Percentiles rank a stretch among this genome's conserved stretches.
Conservation (phyloP, 1,284 basidiomycete genomes). For the Polyporus tsugae region DNA sequence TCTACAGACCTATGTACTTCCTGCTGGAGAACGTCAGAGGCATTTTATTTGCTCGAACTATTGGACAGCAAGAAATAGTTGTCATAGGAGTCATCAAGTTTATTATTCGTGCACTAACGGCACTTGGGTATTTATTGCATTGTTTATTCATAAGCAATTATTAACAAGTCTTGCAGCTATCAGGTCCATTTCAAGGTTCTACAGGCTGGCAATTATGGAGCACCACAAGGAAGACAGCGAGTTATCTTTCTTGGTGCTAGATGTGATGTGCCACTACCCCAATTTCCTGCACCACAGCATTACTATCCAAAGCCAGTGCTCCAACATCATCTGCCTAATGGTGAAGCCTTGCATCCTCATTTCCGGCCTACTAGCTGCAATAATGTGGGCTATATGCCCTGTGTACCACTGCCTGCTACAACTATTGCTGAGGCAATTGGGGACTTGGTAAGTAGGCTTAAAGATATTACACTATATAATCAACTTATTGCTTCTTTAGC, state of each 20-base stretch:
- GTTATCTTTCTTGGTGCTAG: slow-evolving; percentile 74
- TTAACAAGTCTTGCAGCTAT: slow-evolving; percentile 52
- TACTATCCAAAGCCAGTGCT: slow-evolving; percentile 43
- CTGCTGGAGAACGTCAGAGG: slow-evolving; percentile 77
- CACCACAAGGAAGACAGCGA: slow-evolving; percentile 70
- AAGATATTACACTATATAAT: background rate
- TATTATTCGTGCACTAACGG: slow-evolving; percentile 61
- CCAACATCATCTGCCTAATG: slow-evolving; percentile 50
- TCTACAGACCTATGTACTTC: slow-evolving; percentile 68
- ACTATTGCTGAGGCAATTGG: slow-evolving; percentile 70
- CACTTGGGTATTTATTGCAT: slow-evolving; percentile 60
- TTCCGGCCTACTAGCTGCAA: slow-evolving; percentile 22
- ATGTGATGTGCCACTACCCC: slow-evolving; percentile 60
- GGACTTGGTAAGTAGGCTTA: slow-evolving; percentile 66
- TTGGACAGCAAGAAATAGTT: slow-evolving; percentile 50
- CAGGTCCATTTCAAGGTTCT: slow-evolving; percentile 71
- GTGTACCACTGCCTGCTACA: slow-evolving; percentile 63
- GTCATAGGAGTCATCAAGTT: slow-evolving; percentile 70
- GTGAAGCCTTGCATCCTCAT: slow-evolving; percentile 36
- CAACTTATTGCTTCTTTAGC: slow-evolving; percentile 45
- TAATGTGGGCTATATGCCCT: slow-evolving; percentile 45
- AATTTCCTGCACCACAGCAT: slow-evolving; percentile 73
- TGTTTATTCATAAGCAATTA: slow-evolving; percentile 13
- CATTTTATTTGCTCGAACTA: slow-evolving; percentile 51
- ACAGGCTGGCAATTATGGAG: slow-evolving; percentile 74